Evolutionary conservation across 2,329 filamentous ascomycete genomes (phyloP).

Genomic region (Colletotrichum aenigma): DNA sequence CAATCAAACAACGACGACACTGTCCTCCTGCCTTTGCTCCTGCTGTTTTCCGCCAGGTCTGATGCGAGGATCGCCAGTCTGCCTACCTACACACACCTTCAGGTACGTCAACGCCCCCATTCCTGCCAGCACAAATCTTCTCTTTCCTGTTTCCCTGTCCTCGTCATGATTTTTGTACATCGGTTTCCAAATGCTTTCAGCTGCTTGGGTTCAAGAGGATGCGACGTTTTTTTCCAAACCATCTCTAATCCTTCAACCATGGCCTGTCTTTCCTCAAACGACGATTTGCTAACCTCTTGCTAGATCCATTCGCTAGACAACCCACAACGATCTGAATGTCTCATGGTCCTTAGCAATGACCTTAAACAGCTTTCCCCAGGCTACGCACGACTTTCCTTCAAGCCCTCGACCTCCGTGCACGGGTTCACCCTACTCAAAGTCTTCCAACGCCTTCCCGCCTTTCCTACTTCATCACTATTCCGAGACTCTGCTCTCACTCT

Average conservation of each 20-base stretch:
- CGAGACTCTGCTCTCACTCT: neutral
- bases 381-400: neutral
- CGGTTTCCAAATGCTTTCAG: rapidly evolving
- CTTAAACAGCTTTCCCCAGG: neutral
- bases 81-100: rapidly evolving
- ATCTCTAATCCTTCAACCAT: neutral
- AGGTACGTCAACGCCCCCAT: rapidly evolving
- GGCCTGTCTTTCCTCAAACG: neutral
- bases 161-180: rapidly evolving
- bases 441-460: neutral
- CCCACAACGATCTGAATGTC: neutral
- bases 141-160: neutral
- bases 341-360: neutral
- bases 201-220: neutral
- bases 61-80: rapidly evolving
- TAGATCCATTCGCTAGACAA: neutral
- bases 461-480: neutral
- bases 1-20: neutral
- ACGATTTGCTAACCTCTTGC: neutral
- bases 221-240: rapidly evolving
- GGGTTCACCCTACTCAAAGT: neutral
- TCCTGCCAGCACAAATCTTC: rapidly evolving
- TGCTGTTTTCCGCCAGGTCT: neutral
- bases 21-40: neutral
- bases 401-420: neutral